Conservation (phyloP, 2,329 filamentous ascomycete genomes). For the Chrysoporthe cubensis region DNA sequence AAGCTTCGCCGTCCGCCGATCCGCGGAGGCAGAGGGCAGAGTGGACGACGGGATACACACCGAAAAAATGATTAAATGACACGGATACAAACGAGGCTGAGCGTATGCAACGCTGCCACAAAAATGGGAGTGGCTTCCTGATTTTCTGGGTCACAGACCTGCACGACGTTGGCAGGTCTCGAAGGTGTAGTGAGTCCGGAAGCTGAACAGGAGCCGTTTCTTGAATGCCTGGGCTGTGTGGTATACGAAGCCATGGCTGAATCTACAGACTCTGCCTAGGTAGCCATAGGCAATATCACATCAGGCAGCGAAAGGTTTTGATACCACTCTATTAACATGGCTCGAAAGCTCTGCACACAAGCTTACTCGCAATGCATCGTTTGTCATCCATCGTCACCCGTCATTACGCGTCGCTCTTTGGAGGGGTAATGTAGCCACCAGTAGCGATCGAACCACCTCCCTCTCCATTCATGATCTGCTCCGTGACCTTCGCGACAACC, state of each 20-base stretch:
- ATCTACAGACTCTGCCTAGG: too few species aligned
- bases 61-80: neutral
- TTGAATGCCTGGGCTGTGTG: neutral
- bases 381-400: neutral
- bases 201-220: too few species aligned
- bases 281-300: neutral
- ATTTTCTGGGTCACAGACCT: neutral
- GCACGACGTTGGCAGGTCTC: neutral
- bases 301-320: neutral
- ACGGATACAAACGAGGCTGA: neutral
- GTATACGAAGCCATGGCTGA: neutral
- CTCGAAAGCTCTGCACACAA: neutral
- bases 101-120: neutral
- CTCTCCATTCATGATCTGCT: constrained; percentile 20
- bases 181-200: neutral
- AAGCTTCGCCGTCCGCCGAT: neutral
- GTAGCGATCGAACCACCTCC: constrained; percentile 4
- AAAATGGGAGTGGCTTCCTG: neutral
- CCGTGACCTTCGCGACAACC: constrained; percentile 20
- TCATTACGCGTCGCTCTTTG: constrained; percentile 17
- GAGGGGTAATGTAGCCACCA: constrained; percentile 19
- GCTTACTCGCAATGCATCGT: neutral
- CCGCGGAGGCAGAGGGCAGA: neutral
- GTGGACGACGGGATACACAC: too few species aligned
- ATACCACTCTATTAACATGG: neutral